phyloP scores from a whole-genome alignment of 2,329 filamentous ascomycete species.

The Nectriaceae sp. region DNA sequence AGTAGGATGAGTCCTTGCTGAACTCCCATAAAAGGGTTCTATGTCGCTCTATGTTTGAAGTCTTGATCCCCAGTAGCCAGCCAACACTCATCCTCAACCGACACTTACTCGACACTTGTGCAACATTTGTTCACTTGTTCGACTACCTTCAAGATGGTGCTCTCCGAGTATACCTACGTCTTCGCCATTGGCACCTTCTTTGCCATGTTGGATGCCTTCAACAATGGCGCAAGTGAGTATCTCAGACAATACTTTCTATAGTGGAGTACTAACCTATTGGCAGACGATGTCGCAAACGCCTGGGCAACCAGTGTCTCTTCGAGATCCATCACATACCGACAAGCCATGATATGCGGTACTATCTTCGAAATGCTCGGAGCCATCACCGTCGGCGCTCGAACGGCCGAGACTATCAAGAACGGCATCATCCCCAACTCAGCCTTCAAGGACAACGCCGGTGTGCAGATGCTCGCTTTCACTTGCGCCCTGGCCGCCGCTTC shows the following conservation, averaged over 20 bases:
- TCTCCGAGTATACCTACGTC: slow-evolving; percentile 68
- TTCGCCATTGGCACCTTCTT: slow-evolving; percentile 77
- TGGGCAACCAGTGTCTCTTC: slow-evolving; percentile 83
- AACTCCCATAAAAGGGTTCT: not conserved
- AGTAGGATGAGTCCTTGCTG: not conserved
- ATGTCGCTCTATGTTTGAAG: not conserved
- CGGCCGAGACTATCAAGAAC: slow-evolving; percentile 79
- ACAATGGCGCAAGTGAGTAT: slow-evolving; percentile 74
- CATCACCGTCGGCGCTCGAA: slow-evolving; percentile 67
- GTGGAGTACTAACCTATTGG: slow-evolving; percentile 9
- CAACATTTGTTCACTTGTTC: too few relatives aligned
- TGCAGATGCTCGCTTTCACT: slow-evolving; percentile 69
- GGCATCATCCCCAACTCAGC: slow-evolving; percentile 65
- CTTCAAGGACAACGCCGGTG: slow-evolving; percentile 62
- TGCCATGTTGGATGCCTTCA: slow-evolving; percentile 75
- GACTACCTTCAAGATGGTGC: slow-evolving; percentile 48
- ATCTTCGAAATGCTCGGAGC: slow-evolving; percentile 71
- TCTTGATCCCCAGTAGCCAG: not conserved
- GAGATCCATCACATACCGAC: slow-evolving; percentile 70
- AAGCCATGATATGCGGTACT: slow-evolving; percentile 67
- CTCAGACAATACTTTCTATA: slow-evolving; percentile 2
- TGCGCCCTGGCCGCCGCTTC: slow-evolving; percentile 66
- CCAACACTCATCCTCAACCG: not conserved
- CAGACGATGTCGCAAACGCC: slow-evolving; percentile 81
- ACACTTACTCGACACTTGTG: not conserved